Percentiles rank a stretch among this genome's conserved stretches.
These are phyloP conservation scores for Penicillium chermesinum DNA, from an alignment of 495 filamentous ascomycete species.

Conservation along the genomic window DNA sequence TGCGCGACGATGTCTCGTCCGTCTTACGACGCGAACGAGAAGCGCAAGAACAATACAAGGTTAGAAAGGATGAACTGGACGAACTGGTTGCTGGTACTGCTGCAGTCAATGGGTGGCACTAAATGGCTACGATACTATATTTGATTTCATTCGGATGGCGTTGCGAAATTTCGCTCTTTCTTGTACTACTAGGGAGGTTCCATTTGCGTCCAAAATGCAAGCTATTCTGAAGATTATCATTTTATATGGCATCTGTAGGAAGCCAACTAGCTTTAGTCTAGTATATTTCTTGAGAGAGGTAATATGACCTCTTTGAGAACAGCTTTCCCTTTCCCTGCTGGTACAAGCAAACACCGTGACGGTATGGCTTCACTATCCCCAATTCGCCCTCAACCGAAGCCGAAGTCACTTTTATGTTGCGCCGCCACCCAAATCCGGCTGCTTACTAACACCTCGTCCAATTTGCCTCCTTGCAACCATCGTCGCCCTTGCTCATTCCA, in stretches of 20 bases:
- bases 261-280: too few species aligned
- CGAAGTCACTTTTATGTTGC: neutral
- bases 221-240: conserved; percentile 9
- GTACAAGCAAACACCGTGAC: too few species aligned
- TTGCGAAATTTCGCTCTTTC: conserved; percentile 8
- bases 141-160: conserved; percentile 14
- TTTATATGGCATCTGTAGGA: too few species aligned
- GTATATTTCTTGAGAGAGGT: too few species aligned
- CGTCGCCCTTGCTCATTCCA: conserved; percentile 15
- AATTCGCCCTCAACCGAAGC: too few species aligned
- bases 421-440: conserved; percentile 5
- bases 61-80: conserved; percentile 71
- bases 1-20: conserved; percentile 79
- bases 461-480: conserved; percentile 18
- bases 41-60: conserved; percentile 80
- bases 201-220: conserved; percentile 15
- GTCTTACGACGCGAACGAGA: conserved; percentile 80
- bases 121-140: conserved; percentile 6
- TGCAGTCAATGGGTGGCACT: conserved; percentile 44
- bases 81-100: conserved; percentile 43
- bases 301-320: too few species aligned
- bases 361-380: too few species aligned
- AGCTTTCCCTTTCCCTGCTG: too few species aligned
- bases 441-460: conserved; percentile 11
- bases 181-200: conserved; percentile 23